Percentiles rank a stretch among this genome's conserved stretches.
phyloP scores from a whole-genome alignment of 2,329 filamentous ascomycete species.

The Purpureocillium lavendulum region DNA sequence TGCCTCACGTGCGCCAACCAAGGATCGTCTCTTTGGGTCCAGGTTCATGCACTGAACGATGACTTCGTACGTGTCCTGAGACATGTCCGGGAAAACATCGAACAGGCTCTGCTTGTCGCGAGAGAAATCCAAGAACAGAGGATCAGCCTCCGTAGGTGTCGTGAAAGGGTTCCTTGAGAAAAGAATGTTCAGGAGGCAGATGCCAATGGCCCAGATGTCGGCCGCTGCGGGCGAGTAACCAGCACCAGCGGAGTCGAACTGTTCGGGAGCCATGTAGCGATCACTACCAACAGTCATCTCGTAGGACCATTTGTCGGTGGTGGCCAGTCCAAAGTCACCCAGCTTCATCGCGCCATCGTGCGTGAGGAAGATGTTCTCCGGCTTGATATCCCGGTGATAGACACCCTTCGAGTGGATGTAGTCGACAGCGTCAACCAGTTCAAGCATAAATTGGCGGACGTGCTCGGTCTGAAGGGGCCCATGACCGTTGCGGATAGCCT shows the following conservation, averaged over 20 bases:
- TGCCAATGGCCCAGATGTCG: constrained; percentile 94
- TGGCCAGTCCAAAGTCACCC: constrained; percentile 91
- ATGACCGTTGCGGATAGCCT: constrained; percentile 83
- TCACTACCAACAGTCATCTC: constrained; percentile 95
- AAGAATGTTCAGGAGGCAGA: constrained; percentile 91
- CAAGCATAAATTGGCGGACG: constrained; percentile 93
- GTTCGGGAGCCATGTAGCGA: constrained; percentile 98
- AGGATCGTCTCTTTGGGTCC: constrained; percentile 81
- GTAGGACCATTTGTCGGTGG: constrained; percentile 79
- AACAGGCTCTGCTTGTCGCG: constrained; percentile 93
- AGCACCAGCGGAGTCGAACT: constrained; percentile 79
- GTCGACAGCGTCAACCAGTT: constrained; percentile 81
- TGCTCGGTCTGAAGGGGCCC: constrained; percentile 93
- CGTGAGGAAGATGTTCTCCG: constrained; percentile 95
- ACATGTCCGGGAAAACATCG: constrained; percentile 98
- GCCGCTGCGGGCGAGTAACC: constrained; percentile 92
- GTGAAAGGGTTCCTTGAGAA: constrained; percentile 97
- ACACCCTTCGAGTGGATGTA: constrained; percentile 87
- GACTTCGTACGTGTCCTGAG: constrained; percentile 93
- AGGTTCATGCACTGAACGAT: constrained; percentile 84
- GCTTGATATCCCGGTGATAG: constrained; percentile 97
- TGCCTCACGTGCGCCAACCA: constrained; percentile 68
- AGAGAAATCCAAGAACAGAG: constrained; percentile 86
- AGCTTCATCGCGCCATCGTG: constrained; percentile 87
- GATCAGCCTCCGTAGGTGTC: constrained; percentile 81